Evolutionary conservation across 2,329 filamentous ascomycete species (phyloP), one percentile per base, ranked within the genome.

Genomic region (Microcyclospora tardicrescens): DNA sequence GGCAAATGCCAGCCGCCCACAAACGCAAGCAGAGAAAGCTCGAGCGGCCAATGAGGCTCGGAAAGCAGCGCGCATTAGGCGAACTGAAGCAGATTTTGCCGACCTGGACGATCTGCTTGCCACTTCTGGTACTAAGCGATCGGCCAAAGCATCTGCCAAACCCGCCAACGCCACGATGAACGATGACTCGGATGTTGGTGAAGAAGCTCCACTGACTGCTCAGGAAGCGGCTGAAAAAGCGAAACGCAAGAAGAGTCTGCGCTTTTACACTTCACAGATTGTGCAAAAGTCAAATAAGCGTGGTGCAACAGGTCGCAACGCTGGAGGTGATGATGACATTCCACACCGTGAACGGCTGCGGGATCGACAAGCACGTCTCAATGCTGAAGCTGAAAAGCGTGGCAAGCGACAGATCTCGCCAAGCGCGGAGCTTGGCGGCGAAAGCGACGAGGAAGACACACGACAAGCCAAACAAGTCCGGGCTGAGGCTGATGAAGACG

Each of bases 251-350:
- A 94, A 93, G 69, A 85, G 77, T 47, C 73, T 98, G 41, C 82
- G 86, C 45, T 98, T 98, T 70, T 98, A 98, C 72, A 96, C 93
- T 2, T 94, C 87, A 2, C 91, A 98, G 59, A 91, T 98, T 48
- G 81, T 84, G 19, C 89, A 96, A 60, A 96, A 95, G 64, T 78
- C 84, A 40, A 93, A 85, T 65, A 87, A 84, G 59, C 84, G 84
- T 39, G 76, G 78, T 5, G 76, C 71, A 27, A 81, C 80, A 30
- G 80, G 81, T 32, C 75, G 78, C 44, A 78, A 83, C 41, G 75
- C 79, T 1, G 84, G 84, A 48, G 84, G 84, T 50, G 84, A 93
- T 56, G 71, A 74, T 49, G 84, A 93, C 61, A 73, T 93, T 37
- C 91, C 91, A 2, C 80, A 95, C 60, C 77, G 87, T 40, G 91